phyloP scores from a whole-genome alignment of 441 rosid genomes.

The Manihot esculenta region DNA sequence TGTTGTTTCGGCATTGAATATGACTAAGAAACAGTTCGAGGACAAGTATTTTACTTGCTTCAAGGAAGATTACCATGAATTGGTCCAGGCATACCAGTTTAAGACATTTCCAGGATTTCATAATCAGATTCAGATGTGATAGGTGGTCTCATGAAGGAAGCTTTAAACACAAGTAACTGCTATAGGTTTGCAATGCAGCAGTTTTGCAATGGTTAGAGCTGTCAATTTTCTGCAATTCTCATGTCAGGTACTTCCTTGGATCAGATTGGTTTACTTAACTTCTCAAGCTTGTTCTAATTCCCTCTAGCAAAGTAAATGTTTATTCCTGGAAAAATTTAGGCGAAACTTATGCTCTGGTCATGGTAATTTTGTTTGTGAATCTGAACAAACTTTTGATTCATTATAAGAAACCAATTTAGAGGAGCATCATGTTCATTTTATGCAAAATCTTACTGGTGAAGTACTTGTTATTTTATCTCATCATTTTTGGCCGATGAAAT shows the following conservation, averaged over 20 bases:
- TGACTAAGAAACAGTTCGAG: background rate
- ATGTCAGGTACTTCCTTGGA: too few species aligned
- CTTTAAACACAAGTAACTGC: background rate
- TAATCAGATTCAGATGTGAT: background rate
- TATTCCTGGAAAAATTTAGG: background rate
- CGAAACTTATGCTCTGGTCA: background rate
- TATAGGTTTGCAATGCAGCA: background rate
- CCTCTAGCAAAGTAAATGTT: background rate
- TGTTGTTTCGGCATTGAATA: background rate
- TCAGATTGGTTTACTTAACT: background rate
- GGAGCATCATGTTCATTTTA: too few species aligned
- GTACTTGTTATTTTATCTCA: too few species aligned
- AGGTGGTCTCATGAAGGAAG: background rate
- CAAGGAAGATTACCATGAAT: background rate
- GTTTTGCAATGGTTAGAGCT: background rate
- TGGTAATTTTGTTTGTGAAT: too few species aligned
- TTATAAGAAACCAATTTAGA: too few species aligned
- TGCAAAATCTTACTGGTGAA: too few species aligned
- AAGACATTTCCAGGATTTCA: background rate
- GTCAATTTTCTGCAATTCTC: background rate
- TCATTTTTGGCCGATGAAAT: too few species aligned
- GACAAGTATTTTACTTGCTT: background rate
- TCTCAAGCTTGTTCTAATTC: background rate
- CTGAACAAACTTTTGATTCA: background rate
- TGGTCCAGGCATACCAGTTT: background rate